Conservation (phyloP, 106 monocot species). For the Dioscorea zingiberensis region DNA sequence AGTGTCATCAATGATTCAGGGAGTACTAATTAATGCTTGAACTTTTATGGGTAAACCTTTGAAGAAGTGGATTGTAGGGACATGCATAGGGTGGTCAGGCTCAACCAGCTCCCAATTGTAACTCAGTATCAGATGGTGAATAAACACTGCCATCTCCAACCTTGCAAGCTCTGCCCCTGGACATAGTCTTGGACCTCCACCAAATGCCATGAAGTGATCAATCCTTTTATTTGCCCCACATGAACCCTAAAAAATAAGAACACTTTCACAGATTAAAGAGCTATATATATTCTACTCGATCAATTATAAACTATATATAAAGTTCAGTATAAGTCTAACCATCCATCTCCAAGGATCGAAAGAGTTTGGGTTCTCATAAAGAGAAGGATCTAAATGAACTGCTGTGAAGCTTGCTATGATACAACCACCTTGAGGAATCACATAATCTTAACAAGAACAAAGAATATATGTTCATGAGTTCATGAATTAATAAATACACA, state of each 20-base stretch:
- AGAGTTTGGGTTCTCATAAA: not conserved
- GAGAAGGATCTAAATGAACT: conserved; percentile 1
- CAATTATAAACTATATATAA: too few relatives aligned
- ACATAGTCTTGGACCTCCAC: not conserved
- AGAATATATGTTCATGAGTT: too few relatives aligned
- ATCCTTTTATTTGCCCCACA: not conserved
- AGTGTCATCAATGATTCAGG: too few relatives aligned
- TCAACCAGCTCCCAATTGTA: not conserved
- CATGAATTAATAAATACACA: too few relatives aligned
- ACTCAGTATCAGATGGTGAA: not conserved
- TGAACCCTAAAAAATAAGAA: not conserved
- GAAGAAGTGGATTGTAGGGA: not conserved
- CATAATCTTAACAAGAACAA: not conserved
- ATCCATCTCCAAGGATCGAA: conserved; percentile 5
- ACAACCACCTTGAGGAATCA: not conserved
- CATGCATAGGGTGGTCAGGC: not conserved
- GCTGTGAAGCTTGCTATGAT: not conserved
- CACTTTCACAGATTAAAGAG: not conserved
- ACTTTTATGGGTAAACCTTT: not conserved
- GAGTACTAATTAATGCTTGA: not conserved
- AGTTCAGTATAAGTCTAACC: too few relatives aligned
- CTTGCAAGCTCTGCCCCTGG: not conserved
- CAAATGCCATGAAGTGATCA: not conserved
- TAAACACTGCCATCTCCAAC: not conserved
- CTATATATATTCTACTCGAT: too few relatives aligned